These are phyloP conservation scores for Zygoascus flipseniorum DNA, from an alignment of 805 yeast genomes.

Conservation along the genomic window DNA sequence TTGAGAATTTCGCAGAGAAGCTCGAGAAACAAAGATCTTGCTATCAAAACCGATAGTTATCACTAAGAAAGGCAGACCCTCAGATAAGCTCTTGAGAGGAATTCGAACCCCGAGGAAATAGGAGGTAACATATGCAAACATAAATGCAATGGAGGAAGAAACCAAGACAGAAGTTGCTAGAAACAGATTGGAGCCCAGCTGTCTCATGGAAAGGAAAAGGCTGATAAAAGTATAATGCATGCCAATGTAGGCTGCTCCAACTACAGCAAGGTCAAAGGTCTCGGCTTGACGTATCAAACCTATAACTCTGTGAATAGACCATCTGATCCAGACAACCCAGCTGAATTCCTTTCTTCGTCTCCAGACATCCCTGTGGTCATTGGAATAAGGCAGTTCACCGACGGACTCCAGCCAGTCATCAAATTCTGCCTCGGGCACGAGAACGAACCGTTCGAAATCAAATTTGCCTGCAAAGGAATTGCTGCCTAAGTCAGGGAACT, in stretches of 20 bases:
- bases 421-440: conserved; percentile 21
- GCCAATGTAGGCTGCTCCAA: conserved; percentile 73
- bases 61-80: conserved; percentile 89
- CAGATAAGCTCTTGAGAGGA: conserved; percentile 67
- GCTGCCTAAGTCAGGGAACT: conserved; percentile 11
- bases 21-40: conserved; percentile 58
- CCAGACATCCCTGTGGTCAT: conserved; percentile 14
- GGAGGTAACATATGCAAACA: conserved; percentile 64
- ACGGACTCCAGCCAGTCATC: conserved; percentile 23
- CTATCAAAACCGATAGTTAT: conserved; percentile 88
- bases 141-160: conserved; percentile 74
- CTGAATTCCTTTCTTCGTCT: conserved; percentile 24
- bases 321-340: conserved; percentile 30
- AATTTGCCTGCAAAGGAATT: conserved; percentile 10
- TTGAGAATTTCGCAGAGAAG: conserved; percentile 18
- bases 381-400: conserved; percentile 13
- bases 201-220: conserved; percentile 67
- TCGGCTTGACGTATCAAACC: conserved; percentile 55
- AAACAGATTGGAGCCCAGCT: conserved; percentile 81
- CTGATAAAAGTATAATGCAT: conserved; percentile 78
- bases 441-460: conserved; percentile 14
- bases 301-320: conserved; percentile 26
- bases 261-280: conserved; percentile 71
- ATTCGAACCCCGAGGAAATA: conserved; percentile 50
- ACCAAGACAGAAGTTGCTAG: conserved; percentile 70